Evolutionary conservation across 768 basidiomycete genomes (phyloP), one percentile per base, ranked within the genome.

Genomic region (Macrolepiota albuminosa): DNA sequence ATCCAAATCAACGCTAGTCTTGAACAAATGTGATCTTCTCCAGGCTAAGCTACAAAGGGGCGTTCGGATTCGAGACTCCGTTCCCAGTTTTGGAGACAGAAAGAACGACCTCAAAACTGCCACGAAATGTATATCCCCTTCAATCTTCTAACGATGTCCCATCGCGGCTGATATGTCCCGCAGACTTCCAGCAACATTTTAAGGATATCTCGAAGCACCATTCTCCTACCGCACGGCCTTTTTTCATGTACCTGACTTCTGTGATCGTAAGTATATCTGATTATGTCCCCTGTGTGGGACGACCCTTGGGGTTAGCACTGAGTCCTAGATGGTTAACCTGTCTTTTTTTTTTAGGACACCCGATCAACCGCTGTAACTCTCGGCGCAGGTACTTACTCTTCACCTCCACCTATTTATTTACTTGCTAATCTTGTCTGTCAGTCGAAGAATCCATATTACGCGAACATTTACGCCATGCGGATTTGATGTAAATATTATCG

Each of bases 121-220:
- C 24, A 84, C 87, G 50, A 81, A 81, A 77, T 93, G 91, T 89
- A 60, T 21, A 21, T 21, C 21, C 49, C 57, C 34, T 48, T 18
- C 57, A 21, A 21, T 18, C 24, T 24, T 47, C 40, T 51, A 29
- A 54, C 21, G 49, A 34, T 46, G 43, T 54, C 37, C 11, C 29
- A 29, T 29, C 29, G 10, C n/a, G 34, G 31, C 51, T 64, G 55
- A 61, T 45, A 24, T 54, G 52, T 40, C 26, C 29, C 52, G 10
- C 50, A 92, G 90, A 91, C 70, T 90, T 93, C 72, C 85, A 87
- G 64, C 83, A 86, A 59, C 88, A 91, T 67, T 91, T 93, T 72
- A 88, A 83, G 67, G 89, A 91, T 56, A 87, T 90, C 40, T 78
- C 80, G 49, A 84, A 80, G 62, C 76, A 79, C 47, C 73, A 79